Evolutionary conservation across 805 yeast species (phyloP).

Genomic region (Ogataea corticis): DNA sequence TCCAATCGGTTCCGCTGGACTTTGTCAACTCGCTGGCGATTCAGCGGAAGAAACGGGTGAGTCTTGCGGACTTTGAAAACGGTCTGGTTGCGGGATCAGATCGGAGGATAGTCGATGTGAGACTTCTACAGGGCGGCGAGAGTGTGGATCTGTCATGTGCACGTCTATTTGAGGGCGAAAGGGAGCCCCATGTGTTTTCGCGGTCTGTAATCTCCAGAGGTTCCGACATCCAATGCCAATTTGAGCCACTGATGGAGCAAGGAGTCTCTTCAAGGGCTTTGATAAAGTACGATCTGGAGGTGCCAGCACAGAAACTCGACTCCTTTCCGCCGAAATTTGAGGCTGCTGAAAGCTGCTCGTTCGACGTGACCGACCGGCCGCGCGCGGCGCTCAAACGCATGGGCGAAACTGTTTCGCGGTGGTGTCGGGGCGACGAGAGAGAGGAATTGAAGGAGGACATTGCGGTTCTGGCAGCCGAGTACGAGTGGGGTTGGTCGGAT

Average conservation of each 20-base stretch:
- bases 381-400: conserved; percentile 22
- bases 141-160: conserved; percentile 7
- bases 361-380: conserved; percentile 28
- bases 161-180: conserved; percentile 8
- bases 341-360: conserved; percentile 11
- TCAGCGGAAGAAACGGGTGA: conserved; percentile 33
- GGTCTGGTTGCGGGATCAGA: conserved; percentile 42
- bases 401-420: conserved; percentile 28
- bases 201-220: conserved; percentile 28
- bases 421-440: conserved; percentile 46
- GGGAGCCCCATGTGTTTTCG: conserved; percentile 28
- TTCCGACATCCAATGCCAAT: conserved; percentile 7
- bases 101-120: conserved; percentile 31
- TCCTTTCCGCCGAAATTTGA: conserved; percentile 35
- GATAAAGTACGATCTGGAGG: conserved; percentile 11
- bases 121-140: conserved; percentile 6
- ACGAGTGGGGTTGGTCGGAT: conserved; percentile 50
- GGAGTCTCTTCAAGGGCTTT: conserved; percentile 24
- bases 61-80: conserved; percentile 46
- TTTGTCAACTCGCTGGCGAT: conserved; percentile 42
- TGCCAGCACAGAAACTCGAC: conserved; percentile 24
- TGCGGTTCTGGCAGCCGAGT: conserved; percentile 44
- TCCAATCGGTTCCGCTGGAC: conserved; percentile 46
- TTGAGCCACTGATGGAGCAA: conserved; percentile 10
- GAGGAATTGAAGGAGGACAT: conserved; percentile 54